Evolutionary conservation across 2,329 filamentous ascomycete species (phyloP).

Genomic region (Phyllosticta paracitricarpa): DNA sequence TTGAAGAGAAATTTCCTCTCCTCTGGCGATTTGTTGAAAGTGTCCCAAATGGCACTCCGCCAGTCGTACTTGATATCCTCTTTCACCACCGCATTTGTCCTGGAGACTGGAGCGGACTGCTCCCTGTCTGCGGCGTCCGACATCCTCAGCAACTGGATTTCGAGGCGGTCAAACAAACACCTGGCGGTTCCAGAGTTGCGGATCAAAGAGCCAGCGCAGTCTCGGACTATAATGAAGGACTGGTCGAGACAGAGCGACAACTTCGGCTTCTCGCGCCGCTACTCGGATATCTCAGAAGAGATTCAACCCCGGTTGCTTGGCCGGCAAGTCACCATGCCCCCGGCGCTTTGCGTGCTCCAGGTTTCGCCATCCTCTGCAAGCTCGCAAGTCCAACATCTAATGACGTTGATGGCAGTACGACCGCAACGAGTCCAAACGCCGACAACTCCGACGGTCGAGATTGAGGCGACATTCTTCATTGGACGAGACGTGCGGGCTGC

Average conservation of each 20-base stretch:
- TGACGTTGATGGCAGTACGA: not conserved
- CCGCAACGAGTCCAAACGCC: not conserved
- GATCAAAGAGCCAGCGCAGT: not conserved
- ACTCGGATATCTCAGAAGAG: not conserved
- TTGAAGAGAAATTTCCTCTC: slow-evolving; percentile 19
- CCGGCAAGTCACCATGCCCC: slow-evolving; percentile 5
- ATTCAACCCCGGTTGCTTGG: not conserved
- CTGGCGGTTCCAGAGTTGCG: not conserved
- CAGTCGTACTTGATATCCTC: slow-evolving; percentile 1
- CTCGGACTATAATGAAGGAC: not conserved
- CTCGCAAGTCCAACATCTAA: not conserved
- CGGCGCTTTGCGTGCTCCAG: slow-evolving; percentile 7
- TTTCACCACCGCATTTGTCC: not conserved
- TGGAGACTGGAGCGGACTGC: not conserved
- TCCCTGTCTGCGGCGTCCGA: not conserved
- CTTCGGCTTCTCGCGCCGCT: not conserved
- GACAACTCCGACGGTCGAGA: not conserved
- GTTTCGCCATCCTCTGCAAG: not conserved
- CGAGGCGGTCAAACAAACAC: not conserved
- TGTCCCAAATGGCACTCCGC: slow-evolving; percentile 15
- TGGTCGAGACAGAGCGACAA: not conserved
- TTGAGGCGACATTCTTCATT: not conserved
- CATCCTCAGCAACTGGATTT: not conserved
- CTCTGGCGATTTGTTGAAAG: slow-evolving; percentile 15
- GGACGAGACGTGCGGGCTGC: not conserved